A percentile compares a stretch with the other conserved stretches of the same genome.
These are phyloP conservation scores for Oryza glumipatula DNA, from an alignment of 176 grass and related monocot species.

Conservation along the genomic window DNA sequence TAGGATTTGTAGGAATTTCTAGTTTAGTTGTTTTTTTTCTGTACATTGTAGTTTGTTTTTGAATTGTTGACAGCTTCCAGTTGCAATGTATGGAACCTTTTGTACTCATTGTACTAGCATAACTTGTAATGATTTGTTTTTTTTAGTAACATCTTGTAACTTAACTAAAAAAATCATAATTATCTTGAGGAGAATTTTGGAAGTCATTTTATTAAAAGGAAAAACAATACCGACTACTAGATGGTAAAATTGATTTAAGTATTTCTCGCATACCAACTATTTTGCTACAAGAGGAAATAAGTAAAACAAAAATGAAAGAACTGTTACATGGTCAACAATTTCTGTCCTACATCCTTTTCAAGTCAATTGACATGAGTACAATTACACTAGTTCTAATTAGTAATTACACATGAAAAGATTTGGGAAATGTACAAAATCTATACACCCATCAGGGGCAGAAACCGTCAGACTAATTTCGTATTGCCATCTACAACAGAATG, in stretches of 20 bases:
- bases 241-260: not conserved
- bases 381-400: constrained; percentile 31
- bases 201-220: too few species aligned
- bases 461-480: not conserved
- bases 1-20: not conserved
- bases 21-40: not conserved
- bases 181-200: too few species aligned
- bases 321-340: constrained; percentile 14
- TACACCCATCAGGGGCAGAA: not conserved
- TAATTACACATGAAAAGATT: constrained; percentile 25
- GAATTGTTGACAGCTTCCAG: not conserved
- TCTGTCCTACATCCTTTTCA: constrained; percentile 37
- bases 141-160: too few species aligned
- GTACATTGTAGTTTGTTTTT: not conserved
- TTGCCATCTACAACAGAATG: constrained; percentile 16
- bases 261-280: not conserved
- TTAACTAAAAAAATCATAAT: too few species aligned
- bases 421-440: constrained; percentile 43
- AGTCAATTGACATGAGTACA: constrained; percentile 1
- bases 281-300: constrained; percentile 20
- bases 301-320: not conserved
- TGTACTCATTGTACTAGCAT: not conserved
- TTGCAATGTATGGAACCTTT: not conserved
- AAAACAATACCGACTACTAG: not conserved
- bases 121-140: too few species aligned